Evolutionary conservation across 768 basidiomycete genomes (phyloP).

Genomic region (Tylopilus sp.): DNA sequence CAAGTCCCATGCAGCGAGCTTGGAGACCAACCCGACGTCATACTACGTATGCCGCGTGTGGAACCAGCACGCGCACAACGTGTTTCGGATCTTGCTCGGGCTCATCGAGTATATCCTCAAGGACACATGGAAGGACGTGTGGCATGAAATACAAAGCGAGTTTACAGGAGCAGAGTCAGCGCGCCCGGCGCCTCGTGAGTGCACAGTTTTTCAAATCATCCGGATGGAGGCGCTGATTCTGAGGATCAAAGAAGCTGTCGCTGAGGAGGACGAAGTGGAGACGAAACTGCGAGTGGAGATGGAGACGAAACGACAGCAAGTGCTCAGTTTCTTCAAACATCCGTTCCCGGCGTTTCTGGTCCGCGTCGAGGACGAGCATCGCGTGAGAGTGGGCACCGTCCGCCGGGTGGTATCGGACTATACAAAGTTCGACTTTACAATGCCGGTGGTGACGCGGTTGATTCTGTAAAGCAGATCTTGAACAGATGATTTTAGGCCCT

Average conservation of each 20-base stretch:
- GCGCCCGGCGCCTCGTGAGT: conserved; percentile 1
- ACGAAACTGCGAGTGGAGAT: conserved; percentile 11
- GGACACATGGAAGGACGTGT: neutral
- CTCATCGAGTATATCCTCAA: conserved; percentile 13
- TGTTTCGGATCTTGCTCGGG: conserved; percentile 17
- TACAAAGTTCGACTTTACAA: conserved; percentile 14
- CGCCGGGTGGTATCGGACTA: conserved; percentile 12
- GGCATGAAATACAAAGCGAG: neutral
- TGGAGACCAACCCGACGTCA: conserved; percentile 4
- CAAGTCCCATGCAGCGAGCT: neutral
- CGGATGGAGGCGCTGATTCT: neutral
- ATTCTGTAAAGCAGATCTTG: no score
- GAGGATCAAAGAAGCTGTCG: conserved; percentile 2
- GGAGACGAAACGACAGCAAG: conserved; percentile 16
- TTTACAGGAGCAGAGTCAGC: neutral
- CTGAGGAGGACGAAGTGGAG: conserved; percentile 1
- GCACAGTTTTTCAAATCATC: no score
- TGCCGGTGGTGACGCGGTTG: conserved; percentile 15
- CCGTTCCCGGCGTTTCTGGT: conserved; percentile 19
- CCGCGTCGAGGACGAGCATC: conserved; percentile 7
- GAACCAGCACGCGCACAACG: conserved; percentile 11
- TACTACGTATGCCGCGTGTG: conserved; percentile 24
- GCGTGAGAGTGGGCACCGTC: conserved; percentile 18
- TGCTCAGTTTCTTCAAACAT: conserved; percentile 13
- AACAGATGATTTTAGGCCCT: no score